Base-by-base conservation (phyloP, 163 green algal genomes). In the Scenedesmus sp. region DNA sequence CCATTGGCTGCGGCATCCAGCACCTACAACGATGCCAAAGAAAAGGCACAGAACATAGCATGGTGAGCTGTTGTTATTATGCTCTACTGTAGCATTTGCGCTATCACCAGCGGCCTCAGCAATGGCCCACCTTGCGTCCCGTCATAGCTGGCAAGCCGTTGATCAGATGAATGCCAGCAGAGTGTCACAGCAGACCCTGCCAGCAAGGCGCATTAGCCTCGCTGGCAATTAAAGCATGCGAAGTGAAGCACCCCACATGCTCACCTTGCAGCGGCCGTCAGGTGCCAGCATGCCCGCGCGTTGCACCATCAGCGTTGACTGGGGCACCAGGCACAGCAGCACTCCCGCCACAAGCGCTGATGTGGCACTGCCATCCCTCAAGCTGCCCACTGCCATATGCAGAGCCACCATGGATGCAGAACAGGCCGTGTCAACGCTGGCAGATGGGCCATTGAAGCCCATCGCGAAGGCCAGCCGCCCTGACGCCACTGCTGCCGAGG, bases 231-330 rank as follows among this genome's bases (percentile, higher is more conserved):
- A 70, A 22, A 30, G 24, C 59, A 65, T 65, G 13, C 13, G 2
- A 20, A 5, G 20, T 37, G 3, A 76, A 10, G 20, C 13, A 6
- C 9, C 56, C n/a, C 46, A 56, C 7, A 10, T 56, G 18, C 65
- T 4, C 65, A 76, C 96, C 93, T 99, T 99, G 95, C 97, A 99
- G 33, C 97, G 95, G 12, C 97, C 97, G 84, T 98, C 96, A 2
- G 92, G 88, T 26, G 96, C 92, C 10, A 98, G 93, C 95, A 98
- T 97, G 90, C 96, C 96, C 61, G 92, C 93, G 40, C 93, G 90
- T 56, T 94, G 90, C 79, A 96, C 95, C 30, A 91, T 91, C 0
- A 93, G 81, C 1, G 93, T 91, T 20, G 91, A 95, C 88, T 95
- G 92, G 15, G 95, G 95, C 40, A 92, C 90, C 26, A 97, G 91